phyloP scores from a whole-genome alignment of 228 moss, liverwort and hornwort species.

The Sphagnum fallax region DNA sequence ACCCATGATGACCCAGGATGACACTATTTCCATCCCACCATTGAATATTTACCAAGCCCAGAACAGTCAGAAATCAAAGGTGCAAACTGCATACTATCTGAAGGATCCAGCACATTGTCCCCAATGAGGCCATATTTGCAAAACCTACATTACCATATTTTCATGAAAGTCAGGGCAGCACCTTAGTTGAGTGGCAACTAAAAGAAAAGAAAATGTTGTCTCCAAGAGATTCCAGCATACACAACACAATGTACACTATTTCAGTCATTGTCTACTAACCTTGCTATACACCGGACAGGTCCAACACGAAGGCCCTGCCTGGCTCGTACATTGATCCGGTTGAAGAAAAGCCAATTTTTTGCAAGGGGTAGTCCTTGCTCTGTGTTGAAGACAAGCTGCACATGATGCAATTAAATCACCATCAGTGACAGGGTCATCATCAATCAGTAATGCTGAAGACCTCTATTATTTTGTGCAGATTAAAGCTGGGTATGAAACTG shows the following conservation, averaged over 20 bases:
- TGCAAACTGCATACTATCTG: too few species aligned
- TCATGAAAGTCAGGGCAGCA: too few species aligned
- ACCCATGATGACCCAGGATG: neutral
- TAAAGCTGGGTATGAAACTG: too few species aligned
- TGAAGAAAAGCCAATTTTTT: slow-evolving; percentile 94
- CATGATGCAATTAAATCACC: slow-evolving; percentile 1
- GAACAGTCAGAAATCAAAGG: too few species aligned
- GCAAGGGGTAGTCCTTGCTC: slow-evolving; percentile 96
- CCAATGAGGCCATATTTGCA: too few species aligned
- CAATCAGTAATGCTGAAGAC: too few species aligned
- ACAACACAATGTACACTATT: neutral
- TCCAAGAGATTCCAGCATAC: neutral
- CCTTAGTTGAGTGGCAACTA: too few species aligned
- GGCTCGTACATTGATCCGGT: slow-evolving; percentile 93
- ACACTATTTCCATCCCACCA: neutral
- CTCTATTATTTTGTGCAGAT: too few species aligned
- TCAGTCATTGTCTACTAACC: slow-evolving; percentile 36
- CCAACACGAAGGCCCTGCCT: slow-evolving; percentile 95
- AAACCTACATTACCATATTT: too few species aligned
- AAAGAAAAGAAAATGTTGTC: too few species aligned
- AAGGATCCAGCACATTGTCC: too few species aligned
- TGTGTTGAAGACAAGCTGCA: slow-evolving; percentile 95
- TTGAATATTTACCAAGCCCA: neutral
- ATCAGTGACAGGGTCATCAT: neutral
- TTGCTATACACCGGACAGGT: slow-evolving; percentile 85